Conservation (phyloP, 73 alveolate genomes). For the Symbiodinium pilosum region DNA sequence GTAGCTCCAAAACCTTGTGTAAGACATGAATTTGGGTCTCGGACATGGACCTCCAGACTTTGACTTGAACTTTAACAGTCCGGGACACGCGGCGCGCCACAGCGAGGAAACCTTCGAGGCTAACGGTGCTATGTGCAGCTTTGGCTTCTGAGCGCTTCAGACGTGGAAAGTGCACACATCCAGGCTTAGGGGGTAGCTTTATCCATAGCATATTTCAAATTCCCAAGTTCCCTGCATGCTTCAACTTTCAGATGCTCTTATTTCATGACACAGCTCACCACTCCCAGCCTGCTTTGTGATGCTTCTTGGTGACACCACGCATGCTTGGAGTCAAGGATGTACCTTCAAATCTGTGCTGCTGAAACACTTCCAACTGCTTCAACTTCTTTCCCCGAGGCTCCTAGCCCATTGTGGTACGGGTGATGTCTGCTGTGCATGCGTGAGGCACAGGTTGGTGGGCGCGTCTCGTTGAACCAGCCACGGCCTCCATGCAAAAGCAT, state of each 20-base stretch:
- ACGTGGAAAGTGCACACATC: background rate
- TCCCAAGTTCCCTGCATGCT: too few relatives aligned
- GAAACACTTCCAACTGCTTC: background rate
- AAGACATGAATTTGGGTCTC: too few relatives aligned
- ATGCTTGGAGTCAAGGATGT: slow-evolving; percentile 26
- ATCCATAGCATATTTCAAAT: too few relatives aligned
- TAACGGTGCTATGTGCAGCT: background rate
- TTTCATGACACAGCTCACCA: too few relatives aligned
- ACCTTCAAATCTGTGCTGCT: background rate
- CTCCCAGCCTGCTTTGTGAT: slow-evolving; percentile 28
- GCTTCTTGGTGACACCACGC: slow-evolving; percentile 51
- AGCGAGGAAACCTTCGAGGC: background rate
- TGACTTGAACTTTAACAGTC: too few relatives aligned
- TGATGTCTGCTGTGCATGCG: background rate
- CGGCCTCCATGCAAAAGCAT: background rate
- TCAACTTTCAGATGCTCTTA: too few relatives aligned
- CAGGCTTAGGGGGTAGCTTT: too few relatives aligned
- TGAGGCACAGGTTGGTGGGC: background rate
- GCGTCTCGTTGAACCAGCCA: slow-evolving; percentile 34
- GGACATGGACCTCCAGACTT: too few relatives aligned
- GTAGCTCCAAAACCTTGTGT: background rate
- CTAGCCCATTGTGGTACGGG: too few relatives aligned
- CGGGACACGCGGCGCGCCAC: background rate
- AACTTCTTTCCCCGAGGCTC: background rate
- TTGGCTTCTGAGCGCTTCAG: background rate